Evolutionary conservation across 1,139 yeast genomes (phyloP).

Genomic region (Pichia sp.): DNA sequence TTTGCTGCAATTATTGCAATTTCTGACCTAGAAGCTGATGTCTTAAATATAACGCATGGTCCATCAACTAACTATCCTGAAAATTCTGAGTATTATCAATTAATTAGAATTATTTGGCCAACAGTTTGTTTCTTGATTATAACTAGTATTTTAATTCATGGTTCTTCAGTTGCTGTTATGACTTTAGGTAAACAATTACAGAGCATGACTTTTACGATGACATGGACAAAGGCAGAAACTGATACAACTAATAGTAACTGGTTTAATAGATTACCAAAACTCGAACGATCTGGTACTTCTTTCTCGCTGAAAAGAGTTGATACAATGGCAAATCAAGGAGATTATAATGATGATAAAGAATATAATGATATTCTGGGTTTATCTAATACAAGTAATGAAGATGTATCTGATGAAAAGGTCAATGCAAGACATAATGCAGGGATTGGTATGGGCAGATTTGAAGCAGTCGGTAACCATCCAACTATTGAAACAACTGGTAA

Average conservation of each 20-base stretch:
- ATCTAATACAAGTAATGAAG: slow-evolving; percentile 7
- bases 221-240: slow-evolving; percentile 52
- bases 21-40: slow-evolving; percentile 58
- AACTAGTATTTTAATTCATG: slow-evolving; percentile 87
- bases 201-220: slow-evolving; percentile 88
- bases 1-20: slow-evolving; percentile 85
- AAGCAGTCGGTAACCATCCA: slow-evolving; percentile 25
- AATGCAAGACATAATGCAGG: slow-evolving; percentile 14
- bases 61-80: slow-evolving; percentile 53
- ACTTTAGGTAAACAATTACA: slow-evolving; percentile 77
- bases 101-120: slow-evolving; percentile 84
- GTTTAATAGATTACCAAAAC: slow-evolving; percentile 75
- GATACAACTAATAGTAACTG: slow-evolving; percentile 55
- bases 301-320: slow-evolving; percentile 79
- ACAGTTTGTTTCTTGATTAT: slow-evolving; percentile 77
- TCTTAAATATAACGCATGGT: slow-evolving; percentile 40
- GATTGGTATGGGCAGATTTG: slow-evolving; percentile 15
- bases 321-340: slow-evolving; percentile 39
- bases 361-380: slow-evolving; percentile 10
- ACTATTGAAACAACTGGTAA: slow-evolving; percentile 50
- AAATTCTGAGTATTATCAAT: slow-evolving; percentile 55
- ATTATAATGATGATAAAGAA: neutral
- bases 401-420: slow-evolving; percentile 11
- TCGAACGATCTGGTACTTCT: slow-evolving; percentile 66
- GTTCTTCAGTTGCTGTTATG: slow-evolving; percentile 92